These are phyloP conservation scores for Cryptococcus sp. DNA, from an alignment of 1,284 basidiomycete genomes.

Conservation along the genomic window DNA sequence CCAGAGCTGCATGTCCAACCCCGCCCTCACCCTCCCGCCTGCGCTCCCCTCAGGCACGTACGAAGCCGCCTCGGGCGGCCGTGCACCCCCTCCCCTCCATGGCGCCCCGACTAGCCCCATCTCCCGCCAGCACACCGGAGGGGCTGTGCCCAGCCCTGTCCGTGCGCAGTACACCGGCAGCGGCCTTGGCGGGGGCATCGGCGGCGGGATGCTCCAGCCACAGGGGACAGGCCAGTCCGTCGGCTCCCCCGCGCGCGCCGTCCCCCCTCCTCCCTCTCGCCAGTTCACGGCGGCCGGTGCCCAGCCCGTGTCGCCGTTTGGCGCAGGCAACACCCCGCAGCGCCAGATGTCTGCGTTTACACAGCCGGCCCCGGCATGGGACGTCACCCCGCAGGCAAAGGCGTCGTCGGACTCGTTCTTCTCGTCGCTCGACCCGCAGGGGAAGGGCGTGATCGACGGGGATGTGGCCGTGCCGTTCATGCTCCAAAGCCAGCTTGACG, in stretches of 20 bases:
- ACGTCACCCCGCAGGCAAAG: conserved; percentile 80
- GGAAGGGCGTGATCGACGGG: conserved; percentile 81
- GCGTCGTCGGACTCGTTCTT: conserved; percentile 77
- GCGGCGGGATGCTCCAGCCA: conserved; percentile 44
- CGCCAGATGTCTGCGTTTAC: conserved; percentile 19
- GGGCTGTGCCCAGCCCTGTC: conserved; percentile 24
- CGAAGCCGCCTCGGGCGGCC: conserved; percentile 68
- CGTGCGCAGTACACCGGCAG: conserved; percentile 54
- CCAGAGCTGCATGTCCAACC: conserved; percentile 81
- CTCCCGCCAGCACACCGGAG: conserved; percentile 37
- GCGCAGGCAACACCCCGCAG: background rate
- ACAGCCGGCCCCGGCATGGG: conserved; percentile 60
- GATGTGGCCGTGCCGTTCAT: conserved; percentile 95
- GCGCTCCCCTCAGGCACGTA: conserved; percentile 85
- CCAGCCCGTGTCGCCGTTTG: background rate
- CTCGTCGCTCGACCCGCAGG: conserved; percentile 71
- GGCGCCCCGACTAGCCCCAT: conserved; percentile 26
- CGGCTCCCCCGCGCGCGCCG: background rate
- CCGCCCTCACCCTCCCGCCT: conserved; percentile 69
- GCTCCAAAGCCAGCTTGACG: conserved; percentile 83
- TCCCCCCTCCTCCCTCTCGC: conserved; percentile 2
- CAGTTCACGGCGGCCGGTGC: conserved; percentile 27
- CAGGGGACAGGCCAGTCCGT: conserved; percentile 52
- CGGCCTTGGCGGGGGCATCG: conserved; percentile 10
- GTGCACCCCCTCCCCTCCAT: conserved; percentile 30